Evolutionary conservation across 1,284 basidiomycete genomes (phyloP).

Genomic region (Ganoderma boninense): DNA sequence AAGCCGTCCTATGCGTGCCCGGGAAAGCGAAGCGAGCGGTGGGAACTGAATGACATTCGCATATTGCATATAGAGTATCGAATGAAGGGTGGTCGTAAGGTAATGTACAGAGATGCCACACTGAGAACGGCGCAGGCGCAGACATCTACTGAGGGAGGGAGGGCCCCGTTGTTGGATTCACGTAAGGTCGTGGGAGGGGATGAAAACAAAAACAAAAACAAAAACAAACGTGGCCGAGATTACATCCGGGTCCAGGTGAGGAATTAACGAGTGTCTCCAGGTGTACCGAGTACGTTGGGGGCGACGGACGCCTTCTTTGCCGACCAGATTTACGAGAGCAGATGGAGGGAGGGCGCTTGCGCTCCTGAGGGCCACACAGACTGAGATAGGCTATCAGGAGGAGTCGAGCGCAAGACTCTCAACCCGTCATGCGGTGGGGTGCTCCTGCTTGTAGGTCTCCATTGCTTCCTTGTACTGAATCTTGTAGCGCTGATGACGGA

Average conservation of each 20-base stretch:
- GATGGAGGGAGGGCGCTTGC: background rate
- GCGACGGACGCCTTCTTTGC: background rate
- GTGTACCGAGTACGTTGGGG: background rate
- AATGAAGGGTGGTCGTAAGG: conserved; percentile 2
- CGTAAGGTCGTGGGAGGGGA: too few relatives aligned
- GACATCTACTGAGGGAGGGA: background rate
- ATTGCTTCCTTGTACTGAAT: background rate
- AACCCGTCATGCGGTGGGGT: background rate
- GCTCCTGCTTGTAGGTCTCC: background rate
- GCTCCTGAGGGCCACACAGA: background rate
- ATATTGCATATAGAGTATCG: background rate
- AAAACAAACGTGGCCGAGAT: background rate
- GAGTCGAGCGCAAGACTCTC: background rate
- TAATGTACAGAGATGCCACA: conserved; percentile 13
- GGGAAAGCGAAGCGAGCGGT: too few relatives aligned
- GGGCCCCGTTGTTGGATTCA: background rate
- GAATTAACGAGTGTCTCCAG: conserved; percentile 6
- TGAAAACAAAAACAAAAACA: too few relatives aligned
- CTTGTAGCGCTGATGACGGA: background rate
- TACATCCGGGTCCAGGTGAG: background rate
- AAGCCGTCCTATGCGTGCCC: too few relatives aligned
- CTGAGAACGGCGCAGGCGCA: conserved; percentile 5
- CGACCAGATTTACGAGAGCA: background rate
- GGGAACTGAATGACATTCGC: background rate
- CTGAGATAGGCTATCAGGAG: background rate